Evolutionary conservation across 495 filamentous ascomycete genomes (phyloP), one percentile per base, ranked within the genome.

Genomic region (Neurospora sp.): DNA sequence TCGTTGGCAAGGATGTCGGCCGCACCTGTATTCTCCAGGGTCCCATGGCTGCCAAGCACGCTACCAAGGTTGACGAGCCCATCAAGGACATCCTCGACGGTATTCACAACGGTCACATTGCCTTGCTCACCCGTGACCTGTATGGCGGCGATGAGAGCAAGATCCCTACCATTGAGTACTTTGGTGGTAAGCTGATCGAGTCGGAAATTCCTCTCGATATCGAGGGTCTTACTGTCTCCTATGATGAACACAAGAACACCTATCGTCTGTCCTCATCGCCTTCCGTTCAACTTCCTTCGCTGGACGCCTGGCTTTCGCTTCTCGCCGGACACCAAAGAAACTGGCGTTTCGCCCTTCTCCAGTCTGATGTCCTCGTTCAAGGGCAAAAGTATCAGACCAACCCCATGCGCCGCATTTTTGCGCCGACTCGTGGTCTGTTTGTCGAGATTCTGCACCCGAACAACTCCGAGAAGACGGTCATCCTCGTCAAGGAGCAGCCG

Each of bases 271-370:
- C 93, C 14, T 86, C 89, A 4, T 89, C 90, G 1, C 85, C 94
- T 16, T 81, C 83, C 35, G 88, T 87, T 10, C 83, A 87, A 72
- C 83, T 98, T 44, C 96, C 96, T n/a, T 87, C 91, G 27, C 77
- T 90, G 1, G 90, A 96, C 65, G 86, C 88, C 20, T 99, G 96
- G 96, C 83, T 97, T 75, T 84, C 91, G 39, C 90, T 98, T 35
- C 88, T 99, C 69, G 95, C 95, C n/a, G 96, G 96, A 16, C 85
- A 87, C 18, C 85, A 83, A 42, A 91, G 91, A 77, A 97, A 93
- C 40, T 99, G 96, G 96, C 88, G 93, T 71, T 93, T 96, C 79
- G 96, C 96, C n/a, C 87, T 99, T n/a, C 96, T 99, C 82, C 91
- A 91, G n/a, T 90, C 94, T 18, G 94, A 98, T 74, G 91, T 97